Evolutionary conservation across 345 rosid species (phyloP).

Genomic region (Arabidopsis arenosa): DNA sequence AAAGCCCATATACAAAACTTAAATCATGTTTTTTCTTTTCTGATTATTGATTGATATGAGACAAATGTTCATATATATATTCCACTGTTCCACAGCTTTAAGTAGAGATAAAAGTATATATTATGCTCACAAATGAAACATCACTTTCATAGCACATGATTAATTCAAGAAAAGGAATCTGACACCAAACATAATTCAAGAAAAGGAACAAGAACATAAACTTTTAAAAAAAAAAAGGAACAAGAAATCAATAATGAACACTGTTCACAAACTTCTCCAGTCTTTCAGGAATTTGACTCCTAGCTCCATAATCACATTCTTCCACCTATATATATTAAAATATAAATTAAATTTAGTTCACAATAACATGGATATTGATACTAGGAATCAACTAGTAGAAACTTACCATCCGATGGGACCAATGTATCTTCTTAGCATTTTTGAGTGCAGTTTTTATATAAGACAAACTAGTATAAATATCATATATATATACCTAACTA

Average conservation of each 20-base stretch:
- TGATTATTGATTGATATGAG: neutral
- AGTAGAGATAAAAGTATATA: neutral
- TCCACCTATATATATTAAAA: constrained; percentile 29
- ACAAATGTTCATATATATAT: too few species aligned
- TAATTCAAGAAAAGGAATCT: neutral
- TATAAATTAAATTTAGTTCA: neutral
- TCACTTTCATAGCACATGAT: constrained; percentile 9
- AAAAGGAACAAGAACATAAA: neutral
- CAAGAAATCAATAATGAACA: constrained; percentile 5
- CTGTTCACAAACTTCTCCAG: constrained; percentile 36
- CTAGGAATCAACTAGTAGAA: constrained; percentile 6
- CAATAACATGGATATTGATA: neutral
- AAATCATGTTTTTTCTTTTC: neutral
- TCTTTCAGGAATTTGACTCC: constrained; percentile 28
- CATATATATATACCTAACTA: neutral
- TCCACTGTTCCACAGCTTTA: neutral
- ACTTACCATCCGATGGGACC: neutral
- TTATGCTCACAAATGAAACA: constrained; percentile 28
- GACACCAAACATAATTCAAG: neutral
- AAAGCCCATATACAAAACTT: neutral
- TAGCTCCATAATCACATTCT: constrained; percentile 38
- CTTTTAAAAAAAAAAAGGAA: neutral
- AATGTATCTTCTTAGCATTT: constrained; percentile 12
- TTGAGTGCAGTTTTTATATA: neutral
- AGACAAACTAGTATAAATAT: neutral